Evolutionary conservation across 345 rosid genomes (phyloP).

Genomic region (Lepidium didymum): DNA sequence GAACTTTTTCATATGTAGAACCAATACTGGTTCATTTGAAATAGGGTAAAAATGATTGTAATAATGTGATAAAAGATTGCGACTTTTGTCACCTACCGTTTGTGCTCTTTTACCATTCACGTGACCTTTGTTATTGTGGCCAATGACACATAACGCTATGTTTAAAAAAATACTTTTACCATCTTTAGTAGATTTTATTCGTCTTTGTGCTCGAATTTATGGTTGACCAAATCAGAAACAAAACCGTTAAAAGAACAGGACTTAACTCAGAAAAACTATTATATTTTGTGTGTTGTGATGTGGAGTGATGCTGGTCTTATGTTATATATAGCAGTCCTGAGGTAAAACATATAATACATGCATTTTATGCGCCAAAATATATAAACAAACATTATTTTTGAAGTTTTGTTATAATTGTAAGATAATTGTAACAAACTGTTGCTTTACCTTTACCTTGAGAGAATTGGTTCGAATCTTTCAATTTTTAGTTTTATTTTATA

Average conservation of each 20-base stretch:
- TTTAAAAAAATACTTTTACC: not conserved
- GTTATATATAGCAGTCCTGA: no score
- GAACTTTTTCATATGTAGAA: slow-evolving; percentile 6
- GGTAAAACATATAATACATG: no score
- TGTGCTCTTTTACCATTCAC: slow-evolving; percentile 25
- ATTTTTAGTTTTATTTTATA: no score
- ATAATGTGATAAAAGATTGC: slow-evolving; percentile 4
- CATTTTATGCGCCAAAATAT: no score
- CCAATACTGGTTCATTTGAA: not conserved
- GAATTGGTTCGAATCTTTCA: no score
- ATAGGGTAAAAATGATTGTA: not conserved
- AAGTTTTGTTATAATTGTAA: no score
- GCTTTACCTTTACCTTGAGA: no score
- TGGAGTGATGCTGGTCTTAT: not conserved
- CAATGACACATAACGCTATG: slow-evolving; percentile 5
- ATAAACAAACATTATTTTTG: no score
- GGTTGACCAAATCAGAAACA: not conserved
- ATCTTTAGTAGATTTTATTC: not conserved
- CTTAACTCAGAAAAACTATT: not conserved
- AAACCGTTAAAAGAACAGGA: not conserved
- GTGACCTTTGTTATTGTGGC: slow-evolving; percentile 26
- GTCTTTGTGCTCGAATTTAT: not conserved
- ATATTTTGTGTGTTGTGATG: not conserved
- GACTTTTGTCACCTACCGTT: slow-evolving; percentile 21
- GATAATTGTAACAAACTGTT: no score